Percentiles rank a stretch among this genome's conserved stretches.
Conservation (phyloP, 352 stramenopile genomes). For the Pythium brachiatum region DNA sequence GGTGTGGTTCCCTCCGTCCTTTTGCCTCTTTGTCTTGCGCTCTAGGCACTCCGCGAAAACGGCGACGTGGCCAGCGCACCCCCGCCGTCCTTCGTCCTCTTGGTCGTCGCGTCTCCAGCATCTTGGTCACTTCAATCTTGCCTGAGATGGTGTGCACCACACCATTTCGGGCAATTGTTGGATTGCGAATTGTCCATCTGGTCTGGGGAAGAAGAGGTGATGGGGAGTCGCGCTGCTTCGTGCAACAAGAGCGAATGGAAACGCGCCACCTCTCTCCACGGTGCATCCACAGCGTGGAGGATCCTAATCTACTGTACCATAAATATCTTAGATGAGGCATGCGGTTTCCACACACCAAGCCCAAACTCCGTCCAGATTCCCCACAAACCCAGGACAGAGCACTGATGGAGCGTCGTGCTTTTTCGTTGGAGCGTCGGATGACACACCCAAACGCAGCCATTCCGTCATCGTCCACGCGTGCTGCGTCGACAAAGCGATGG, state of each 20-base stretch:
- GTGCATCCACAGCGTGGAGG: too few relatives aligned
- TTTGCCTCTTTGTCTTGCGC: too few relatives aligned
- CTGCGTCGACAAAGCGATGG: neutral
- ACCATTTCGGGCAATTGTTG: neutral
- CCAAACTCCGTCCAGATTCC: too few relatives aligned
- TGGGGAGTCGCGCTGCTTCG: neutral
- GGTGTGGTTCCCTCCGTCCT: too few relatives aligned
- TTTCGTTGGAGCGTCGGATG: neutral
- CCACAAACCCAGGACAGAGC: too few relatives aligned
- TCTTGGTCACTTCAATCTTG: conserved; percentile 22
- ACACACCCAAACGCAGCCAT: neutral
- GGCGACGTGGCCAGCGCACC: neutral
- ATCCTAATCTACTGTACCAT: too few relatives aligned
- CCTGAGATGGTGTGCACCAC: neutral
- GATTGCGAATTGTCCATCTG: neutral
- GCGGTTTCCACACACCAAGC: too few relatives aligned
- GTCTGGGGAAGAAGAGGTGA: neutral
- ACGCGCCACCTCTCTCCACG: too few relatives aligned
- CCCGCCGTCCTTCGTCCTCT: neutral
- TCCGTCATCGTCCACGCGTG: neutral
- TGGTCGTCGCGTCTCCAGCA: neutral
- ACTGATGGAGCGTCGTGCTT: too few relatives aligned
- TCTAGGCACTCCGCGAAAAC: too few relatives aligned
- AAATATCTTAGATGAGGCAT: too few relatives aligned
- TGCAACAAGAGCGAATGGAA: too few relatives aligned